Evolutionary conservation across 768 basidiomycete species (phyloP).

Genomic region (Cystobasidium onofrii): DNA sequence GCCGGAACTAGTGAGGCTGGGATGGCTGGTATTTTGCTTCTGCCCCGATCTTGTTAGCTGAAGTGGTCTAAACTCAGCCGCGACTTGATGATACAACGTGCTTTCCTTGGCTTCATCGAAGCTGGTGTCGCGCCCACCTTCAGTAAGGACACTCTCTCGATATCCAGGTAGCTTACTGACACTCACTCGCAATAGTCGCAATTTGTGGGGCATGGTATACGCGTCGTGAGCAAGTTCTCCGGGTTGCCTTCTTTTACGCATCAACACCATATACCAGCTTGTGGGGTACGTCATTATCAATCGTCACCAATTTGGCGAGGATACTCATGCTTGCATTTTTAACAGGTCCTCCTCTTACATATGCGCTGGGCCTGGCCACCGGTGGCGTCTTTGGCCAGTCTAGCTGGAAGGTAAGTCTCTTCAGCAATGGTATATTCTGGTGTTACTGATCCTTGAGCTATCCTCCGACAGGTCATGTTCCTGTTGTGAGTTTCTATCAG

Average conservation of each 20-base stretch:
- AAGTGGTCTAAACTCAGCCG: too few species aligned
- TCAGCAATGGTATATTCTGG: too few species aligned
- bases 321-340: neutral
- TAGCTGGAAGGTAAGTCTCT: neutral
- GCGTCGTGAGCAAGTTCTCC: neutral
- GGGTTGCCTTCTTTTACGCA: neutral
- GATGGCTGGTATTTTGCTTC: too few species aligned
- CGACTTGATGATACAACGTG: neutral
- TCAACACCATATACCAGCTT: neutral
- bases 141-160: neutral
- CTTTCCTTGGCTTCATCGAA: neutral
- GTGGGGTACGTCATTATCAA: neutral
- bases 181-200: too few species aligned
- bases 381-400: neutral
- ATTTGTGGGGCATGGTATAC: conserved; percentile 1
- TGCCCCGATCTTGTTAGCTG: too few species aligned
- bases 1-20: neutral
- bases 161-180: too few species aligned
- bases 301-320: too few species aligned
- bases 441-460: too few species aligned
- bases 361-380: neutral
- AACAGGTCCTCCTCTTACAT: neutral
- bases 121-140: neutral
- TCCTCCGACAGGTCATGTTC: neutral
- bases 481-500: neutral